Conservation (phyloP, 495 filamentous ascomycete species). For the Penicillium turbatum region DNA sequence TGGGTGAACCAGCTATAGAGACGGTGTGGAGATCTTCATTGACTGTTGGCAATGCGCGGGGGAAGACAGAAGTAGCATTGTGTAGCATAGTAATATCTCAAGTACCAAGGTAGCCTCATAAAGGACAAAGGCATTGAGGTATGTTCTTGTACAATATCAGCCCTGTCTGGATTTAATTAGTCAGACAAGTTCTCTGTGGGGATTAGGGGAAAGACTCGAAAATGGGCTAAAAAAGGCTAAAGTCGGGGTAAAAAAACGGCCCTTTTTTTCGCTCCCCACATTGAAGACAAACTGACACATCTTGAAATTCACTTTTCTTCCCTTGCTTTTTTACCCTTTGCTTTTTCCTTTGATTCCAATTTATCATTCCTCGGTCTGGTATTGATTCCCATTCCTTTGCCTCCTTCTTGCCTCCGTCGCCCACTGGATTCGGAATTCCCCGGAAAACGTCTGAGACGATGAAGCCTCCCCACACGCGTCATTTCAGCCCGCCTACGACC, state of each 20-base stretch:
- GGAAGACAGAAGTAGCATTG: background rate
- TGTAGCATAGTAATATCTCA: background rate
- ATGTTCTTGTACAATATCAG: too few relatives aligned
- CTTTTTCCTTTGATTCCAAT: background rate
- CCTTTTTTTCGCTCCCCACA: conserved; percentile 2
- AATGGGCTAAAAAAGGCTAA: background rate
- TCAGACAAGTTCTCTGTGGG: too few relatives aligned
- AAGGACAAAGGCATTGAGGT: background rate
- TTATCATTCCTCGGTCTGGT: too few relatives aligned
- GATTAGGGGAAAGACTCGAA: too few relatives aligned
- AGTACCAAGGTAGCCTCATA: background rate
- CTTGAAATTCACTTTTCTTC: background rate
- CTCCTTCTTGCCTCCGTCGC: background rate
- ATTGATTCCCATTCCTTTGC: background rate
- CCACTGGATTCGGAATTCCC: background rate
- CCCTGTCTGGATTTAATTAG: too few relatives aligned
- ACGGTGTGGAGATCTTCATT: background rate
- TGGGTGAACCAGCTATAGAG: background rate
- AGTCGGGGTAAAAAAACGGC: conserved; percentile 6
- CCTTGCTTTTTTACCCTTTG: background rate
- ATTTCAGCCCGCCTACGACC: background rate
- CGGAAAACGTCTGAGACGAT: background rate
- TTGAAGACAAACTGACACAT: background rate
- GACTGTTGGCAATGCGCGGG: background rate
- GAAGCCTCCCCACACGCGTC: background rate